These are phyloP conservation scores for Mycena galericulata DNA, from an alignment of 768 basidiomycete species.

Conservation along the genomic window DNA sequence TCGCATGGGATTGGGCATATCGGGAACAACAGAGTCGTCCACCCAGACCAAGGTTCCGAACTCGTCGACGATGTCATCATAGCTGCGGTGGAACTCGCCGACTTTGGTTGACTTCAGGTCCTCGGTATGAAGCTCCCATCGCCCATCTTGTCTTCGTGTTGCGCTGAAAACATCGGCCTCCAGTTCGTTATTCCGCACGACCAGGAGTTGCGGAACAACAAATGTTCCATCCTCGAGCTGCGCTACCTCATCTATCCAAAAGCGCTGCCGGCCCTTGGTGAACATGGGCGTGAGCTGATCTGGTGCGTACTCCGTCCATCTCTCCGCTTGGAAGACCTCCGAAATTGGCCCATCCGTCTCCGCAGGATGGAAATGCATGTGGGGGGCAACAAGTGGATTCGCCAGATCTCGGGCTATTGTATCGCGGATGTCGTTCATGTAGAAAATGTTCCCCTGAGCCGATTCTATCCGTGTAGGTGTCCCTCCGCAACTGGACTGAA, in stretches of 20 bases:
- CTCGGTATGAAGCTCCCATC: background rate
- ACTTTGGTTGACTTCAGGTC: background rate
- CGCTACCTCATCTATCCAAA: slow-evolving; percentile 31
- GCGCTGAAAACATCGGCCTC: slow-evolving; percentile 8
- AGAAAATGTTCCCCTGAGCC: slow-evolving; percentile 24
- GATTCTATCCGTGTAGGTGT: too few species aligned
- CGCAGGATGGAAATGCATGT: too few species aligned
- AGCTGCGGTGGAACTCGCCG: slow-evolving; percentile 10
- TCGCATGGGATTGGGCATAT: background rate
- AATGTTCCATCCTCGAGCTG: slow-evolving; percentile 4
- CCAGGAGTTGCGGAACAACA: background rate
- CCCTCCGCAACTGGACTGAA: background rate
- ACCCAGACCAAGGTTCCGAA: slow-evolving; percentile 3
- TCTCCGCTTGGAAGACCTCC: slow-evolving; percentile 29
- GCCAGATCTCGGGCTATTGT: too few species aligned
- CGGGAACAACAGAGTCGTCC: background rate
- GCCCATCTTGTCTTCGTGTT: background rate
- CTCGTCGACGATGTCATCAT: slow-evolving; percentile 4
- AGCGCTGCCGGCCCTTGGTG: slow-evolving; percentile 18
- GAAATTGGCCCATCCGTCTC: slow-evolving; percentile 24
- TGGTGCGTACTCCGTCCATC: slow-evolving; percentile 30
- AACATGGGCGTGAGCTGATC: too few species aligned
- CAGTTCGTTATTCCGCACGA: slow-evolving; percentile 12
- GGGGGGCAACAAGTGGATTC: too few species aligned
- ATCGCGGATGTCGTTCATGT: too few species aligned